These are phyloP conservation scores for Aspergillus pseudoviridinutans DNA, from an alignment of 2,329 filamentous ascomycete genomes.

Conservation along the genomic window DNA sequence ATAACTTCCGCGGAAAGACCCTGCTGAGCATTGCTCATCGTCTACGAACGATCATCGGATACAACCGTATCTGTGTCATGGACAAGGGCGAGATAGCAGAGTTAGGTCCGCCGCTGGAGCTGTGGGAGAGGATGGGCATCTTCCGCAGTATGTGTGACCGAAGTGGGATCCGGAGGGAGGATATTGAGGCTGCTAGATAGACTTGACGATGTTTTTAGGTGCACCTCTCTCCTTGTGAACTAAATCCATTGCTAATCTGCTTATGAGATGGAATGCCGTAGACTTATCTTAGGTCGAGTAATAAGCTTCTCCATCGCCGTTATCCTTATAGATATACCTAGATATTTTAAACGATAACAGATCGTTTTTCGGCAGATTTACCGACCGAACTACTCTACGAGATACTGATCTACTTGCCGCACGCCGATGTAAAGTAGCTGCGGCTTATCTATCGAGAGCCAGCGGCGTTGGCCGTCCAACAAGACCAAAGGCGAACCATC, in stretches of 20 bases:
- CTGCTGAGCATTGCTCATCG: constrained; percentile 90
- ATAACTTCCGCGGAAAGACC: constrained; percentile 80
- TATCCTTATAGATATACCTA: too few species aligned
- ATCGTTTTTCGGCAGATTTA: too few species aligned
- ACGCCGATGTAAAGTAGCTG: too few species aligned
- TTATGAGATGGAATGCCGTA: not conserved
- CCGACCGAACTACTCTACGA: too few species aligned
- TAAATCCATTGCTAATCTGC: not conserved
- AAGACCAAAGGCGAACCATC: too few species aligned
- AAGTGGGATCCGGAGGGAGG: constrained; percentile 63
- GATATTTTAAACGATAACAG: too few species aligned
- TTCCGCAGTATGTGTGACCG: constrained; percentile 88
- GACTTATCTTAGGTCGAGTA: too few species aligned
- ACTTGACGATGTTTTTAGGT: not conserved
- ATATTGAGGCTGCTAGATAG: constrained; percentile 22
- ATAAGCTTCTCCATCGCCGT: too few species aligned
- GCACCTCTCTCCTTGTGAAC: not conserved
- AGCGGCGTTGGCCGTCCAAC: too few species aligned
- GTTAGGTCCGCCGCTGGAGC: constrained; percentile 67
- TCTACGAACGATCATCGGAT: constrained; percentile 85
- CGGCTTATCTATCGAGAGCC: too few species aligned
- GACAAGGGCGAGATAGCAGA: constrained; percentile 84
- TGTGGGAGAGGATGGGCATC: constrained; percentile 70
- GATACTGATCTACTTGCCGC: too few species aligned
- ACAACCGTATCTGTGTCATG: constrained; percentile 97